phyloP scores from a whole-genome alignment of 495 filamentous ascomycete species.

The Pseudomonodictys pantanalensis region DNA sequence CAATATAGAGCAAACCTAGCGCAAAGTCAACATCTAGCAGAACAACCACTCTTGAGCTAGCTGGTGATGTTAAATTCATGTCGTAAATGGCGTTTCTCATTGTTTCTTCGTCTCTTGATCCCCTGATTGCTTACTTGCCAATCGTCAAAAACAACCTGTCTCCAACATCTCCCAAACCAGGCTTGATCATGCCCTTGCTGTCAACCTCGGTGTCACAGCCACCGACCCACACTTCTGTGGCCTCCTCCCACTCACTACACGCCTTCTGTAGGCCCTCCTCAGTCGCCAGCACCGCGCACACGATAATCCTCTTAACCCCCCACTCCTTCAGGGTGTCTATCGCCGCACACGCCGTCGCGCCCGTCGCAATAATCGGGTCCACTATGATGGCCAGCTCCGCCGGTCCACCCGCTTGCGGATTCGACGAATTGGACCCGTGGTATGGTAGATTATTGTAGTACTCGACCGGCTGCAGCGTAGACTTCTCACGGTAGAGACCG shows the following conservation, averaged over 20 bases:
- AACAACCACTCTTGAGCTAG: too few species aligned
- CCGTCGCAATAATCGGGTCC: conserved; percentile 92
- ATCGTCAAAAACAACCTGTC: conserved; percentile 90
- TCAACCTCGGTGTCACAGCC: conserved; percentile 72
- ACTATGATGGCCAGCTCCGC: conserved; percentile 73
- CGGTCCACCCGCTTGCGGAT: conserved; percentile 43
- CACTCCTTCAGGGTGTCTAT: conserved; percentile 87
- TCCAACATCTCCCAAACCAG: conserved; percentile 86
- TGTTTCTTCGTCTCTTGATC: too few species aligned
- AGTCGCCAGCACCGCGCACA: conserved; percentile 74
- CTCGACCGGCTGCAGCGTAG: conserved; percentile 83
- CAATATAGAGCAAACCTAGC: too few species aligned
- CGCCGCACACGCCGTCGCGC: conserved; percentile 82
- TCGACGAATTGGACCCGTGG: conserved; percentile 45
- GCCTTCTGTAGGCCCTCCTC: conserved; percentile 63
- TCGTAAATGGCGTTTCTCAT: too few species aligned
- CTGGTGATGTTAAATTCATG: too few species aligned
- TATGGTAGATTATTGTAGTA: conserved; percentile 98
- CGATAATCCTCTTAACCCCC: conserved; percentile 77
- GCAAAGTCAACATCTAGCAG: too few species aligned
- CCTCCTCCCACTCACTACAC: conserved; percentile 69
- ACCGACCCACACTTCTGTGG: conserved; percentile 77
- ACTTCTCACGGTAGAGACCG: conserved; percentile 84
- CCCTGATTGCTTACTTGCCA: conserved; percentile 81
- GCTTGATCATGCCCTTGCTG: conserved; percentile 82